A percentile compares a stretch with the other conserved stretches of the same genome.
Conservation (phyloP, 2,329 filamentous ascomycete species). For the Clonostachys solani region DNA sequence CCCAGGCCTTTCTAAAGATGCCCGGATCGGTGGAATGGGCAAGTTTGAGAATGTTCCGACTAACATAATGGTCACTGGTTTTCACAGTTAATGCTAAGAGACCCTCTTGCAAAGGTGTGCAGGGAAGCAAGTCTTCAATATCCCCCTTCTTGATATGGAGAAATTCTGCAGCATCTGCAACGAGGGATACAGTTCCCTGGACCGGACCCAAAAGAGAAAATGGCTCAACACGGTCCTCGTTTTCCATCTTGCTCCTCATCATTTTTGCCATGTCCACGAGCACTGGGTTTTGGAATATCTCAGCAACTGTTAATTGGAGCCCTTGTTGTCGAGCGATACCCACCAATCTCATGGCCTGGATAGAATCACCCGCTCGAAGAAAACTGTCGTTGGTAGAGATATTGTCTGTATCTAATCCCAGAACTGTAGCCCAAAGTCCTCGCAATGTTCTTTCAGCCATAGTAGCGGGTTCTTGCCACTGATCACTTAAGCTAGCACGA, state of each 20-base stretch:
- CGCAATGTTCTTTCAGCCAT: constrained; percentile 6
- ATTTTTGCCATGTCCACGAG: constrained; percentile 12
- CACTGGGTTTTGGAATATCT: constrained; percentile 24
- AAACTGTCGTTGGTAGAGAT: constrained; percentile 5
- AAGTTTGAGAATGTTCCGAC: not conserved
- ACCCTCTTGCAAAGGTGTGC: constrained; percentile 42
- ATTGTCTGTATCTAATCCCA: not conserved
- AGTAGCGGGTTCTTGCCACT: too few relatives aligned
- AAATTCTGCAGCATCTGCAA: not conserved
- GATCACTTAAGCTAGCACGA: too few relatives aligned
- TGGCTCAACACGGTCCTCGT: not conserved
- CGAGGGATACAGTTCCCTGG: not conserved
- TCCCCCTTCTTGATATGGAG: not conserved
- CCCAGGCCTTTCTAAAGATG: not conserved
- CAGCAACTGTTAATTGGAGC: constrained; percentile 8
- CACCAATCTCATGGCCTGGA: constrained; percentile 10
- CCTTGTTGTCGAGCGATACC: not conserved
- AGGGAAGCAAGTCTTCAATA: constrained; percentile 43
- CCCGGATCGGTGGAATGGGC: not conserved
- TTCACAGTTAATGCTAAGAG: constrained; percentile 39
- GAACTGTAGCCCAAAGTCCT: not conserved
- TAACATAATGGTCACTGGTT: constrained; percentile 6
- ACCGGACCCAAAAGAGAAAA: not conserved
- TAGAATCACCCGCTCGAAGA: constrained; percentile 11
- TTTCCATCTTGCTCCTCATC: not conserved